Conservation (phyloP, 371 early-diverging fungal genomes). For the Mortierella sp. region DNA sequence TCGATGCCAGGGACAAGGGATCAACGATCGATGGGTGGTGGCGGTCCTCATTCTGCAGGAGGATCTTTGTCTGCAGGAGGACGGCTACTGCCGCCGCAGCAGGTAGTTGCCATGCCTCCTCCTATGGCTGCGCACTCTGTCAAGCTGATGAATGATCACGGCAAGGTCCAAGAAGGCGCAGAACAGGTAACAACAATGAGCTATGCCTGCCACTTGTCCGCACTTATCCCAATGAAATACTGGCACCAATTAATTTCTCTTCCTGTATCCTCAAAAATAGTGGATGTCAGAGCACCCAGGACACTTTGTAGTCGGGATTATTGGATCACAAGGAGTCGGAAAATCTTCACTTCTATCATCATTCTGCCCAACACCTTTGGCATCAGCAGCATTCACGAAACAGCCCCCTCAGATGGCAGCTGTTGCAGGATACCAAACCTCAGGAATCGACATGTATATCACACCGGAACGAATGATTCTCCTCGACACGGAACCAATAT, state of each 20-base stretch:
- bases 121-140: constrained; percentile 36
- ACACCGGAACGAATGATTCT: constrained; percentile 80
- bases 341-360: constrained; percentile 80
- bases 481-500: constrained; percentile 78
- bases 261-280: constrained; percentile 29
- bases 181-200: constrained; percentile 38
- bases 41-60: constrained; percentile 33
- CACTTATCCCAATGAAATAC: background rate
- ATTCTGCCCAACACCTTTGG: constrained; percentile 62
- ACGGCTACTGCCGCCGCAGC: constrained; percentile 21
- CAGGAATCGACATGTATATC: constrained; percentile 80
- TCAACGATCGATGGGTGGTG: constrained; percentile 26
- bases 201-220: no score
- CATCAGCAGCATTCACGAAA: constrained; percentile 58
- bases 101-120: constrained; percentile 37
- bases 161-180: constrained; percentile 41
- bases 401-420: constrained; percentile 61
- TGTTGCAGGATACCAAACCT: constrained; percentile 68
- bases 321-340: constrained; percentile 81
- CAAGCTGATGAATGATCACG: constrained; percentile 46
- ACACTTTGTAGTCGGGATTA: constrained; percentile 81
- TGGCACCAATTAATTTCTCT: background rate
- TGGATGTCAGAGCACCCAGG: constrained; percentile 79
- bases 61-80: constrained; percentile 42
- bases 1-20: constrained; percentile 47